A percentile compares a stretch with the other conserved stretches of the same genome.
These are phyloP conservation scores for Apophysomyces sp. DNA, from an alignment of 371 early-diverging fungal genomes.

Conservation along the genomic window DNA sequence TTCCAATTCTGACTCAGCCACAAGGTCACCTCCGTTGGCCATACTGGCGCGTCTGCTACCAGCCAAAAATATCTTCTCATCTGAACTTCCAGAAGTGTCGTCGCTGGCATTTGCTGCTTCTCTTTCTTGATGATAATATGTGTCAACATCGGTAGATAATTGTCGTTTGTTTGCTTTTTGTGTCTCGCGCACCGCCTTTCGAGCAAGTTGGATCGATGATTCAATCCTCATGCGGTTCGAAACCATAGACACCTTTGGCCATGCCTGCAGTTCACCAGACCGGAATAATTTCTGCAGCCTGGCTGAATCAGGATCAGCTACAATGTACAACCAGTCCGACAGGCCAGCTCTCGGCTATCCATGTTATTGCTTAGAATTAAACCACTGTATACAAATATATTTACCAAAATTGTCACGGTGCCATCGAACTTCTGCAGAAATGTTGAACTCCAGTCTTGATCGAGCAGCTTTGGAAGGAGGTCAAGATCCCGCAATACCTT, in stretches of 20 bases:
- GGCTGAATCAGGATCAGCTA: constrained; percentile 70
- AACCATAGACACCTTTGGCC: constrained; percentile 84
- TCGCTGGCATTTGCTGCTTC: constrained; percentile 17
- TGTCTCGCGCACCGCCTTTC: constrained; percentile 10
- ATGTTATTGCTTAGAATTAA: not conserved
- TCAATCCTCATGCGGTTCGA: constrained; percentile 78
- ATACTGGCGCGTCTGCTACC: constrained; percentile 36
- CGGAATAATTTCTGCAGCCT: constrained; percentile 59
- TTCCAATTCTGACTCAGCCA: constrained; percentile 19
- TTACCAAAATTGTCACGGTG: constrained; percentile 78
- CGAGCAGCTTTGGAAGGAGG: constrained; percentile 71
- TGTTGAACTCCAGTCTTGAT: constrained; percentile 80
- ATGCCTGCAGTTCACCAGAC: constrained; percentile 67
- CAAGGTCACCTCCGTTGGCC: constrained; percentile 13
- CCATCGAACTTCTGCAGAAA: constrained; percentile 92
- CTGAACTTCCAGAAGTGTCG: constrained; percentile 35
- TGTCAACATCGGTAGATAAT: not conserved
- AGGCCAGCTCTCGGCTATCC: constrained; percentile 59
- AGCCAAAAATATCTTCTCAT: constrained; percentile 30
- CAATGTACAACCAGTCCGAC: constrained; percentile 65
- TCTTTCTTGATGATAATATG: not conserved
- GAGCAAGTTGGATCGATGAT: constrained; percentile 51
- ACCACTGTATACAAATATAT: not conserved
- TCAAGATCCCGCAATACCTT: constrained; percentile 76
- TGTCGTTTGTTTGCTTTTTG: not conserved